These are phyloP conservation scores for Millerozyma acaciae DNA, from an alignment of 805 yeast species.

Conservation along the genomic window DNA sequence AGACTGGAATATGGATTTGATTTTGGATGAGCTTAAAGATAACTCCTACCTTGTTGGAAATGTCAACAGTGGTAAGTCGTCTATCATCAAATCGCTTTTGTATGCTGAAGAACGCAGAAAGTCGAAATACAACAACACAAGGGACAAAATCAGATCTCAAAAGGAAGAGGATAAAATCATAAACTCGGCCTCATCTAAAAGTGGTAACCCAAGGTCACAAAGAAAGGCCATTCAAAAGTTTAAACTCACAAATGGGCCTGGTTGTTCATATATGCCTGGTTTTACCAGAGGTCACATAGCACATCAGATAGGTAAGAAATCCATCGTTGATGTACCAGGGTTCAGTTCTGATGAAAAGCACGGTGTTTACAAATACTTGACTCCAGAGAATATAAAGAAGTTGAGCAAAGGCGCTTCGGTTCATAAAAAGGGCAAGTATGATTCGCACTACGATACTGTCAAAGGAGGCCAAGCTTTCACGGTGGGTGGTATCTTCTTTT, in stretches of 20 bases:
- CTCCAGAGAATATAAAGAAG: conserved; percentile 19
- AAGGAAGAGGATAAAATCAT: conserved; percentile 16
- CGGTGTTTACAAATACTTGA: conserved; percentile 26
- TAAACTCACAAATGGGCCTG: conserved; percentile 38
- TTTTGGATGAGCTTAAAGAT: conserved; percentile 35
- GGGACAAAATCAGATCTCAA: conserved; percentile 10
- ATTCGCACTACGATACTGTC: conserved; percentile 32
- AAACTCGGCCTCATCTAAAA: conserved; percentile 3
- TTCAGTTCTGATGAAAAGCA: conserved; percentile 21
- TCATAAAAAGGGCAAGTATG: conserved; percentile 25
- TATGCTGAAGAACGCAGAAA: conserved; percentile 11
- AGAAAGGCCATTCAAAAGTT: conserved; percentile 14
- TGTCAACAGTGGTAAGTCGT: conserved; percentile 69
- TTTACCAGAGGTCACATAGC: conserved; percentile 55
- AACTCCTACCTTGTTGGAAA: conserved; percentile 56
- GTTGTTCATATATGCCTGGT: conserved; percentile 58
- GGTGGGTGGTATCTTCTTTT: conserved; percentile 59
- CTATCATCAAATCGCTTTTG: conserved; percentile 48
- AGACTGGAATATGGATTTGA: conserved; percentile 47
- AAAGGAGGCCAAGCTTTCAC: conserved; percentile 45
- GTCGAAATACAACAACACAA: conserved; percentile 7
- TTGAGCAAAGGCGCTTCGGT: conserved; percentile 27
- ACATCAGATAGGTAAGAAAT: conserved; percentile 26
- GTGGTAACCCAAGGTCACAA: conserved; percentile 5
- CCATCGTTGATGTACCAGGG: conserved; percentile 48